Evolutionary conservation across 2,329 filamentous ascomycete genomes (phyloP).

Genomic region (Alternaria brassicae): DNA sequence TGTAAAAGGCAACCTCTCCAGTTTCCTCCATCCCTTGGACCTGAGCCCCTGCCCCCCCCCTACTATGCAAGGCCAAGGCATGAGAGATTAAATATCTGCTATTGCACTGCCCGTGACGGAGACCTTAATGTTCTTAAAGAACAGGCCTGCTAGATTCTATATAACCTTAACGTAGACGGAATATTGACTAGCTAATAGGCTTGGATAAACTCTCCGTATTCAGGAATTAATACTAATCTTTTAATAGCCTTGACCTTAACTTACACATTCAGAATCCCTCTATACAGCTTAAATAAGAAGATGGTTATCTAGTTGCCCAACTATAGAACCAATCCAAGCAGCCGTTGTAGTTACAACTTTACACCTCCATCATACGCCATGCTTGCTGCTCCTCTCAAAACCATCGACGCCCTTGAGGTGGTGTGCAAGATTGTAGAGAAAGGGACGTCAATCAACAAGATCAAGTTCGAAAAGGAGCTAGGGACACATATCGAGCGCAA

Average conservation of each 20-base stretch:
- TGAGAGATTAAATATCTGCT: constrained; percentile 13
- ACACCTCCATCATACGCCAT: too few relatives aligned
- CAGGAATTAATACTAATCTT: background rate
- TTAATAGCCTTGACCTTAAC: background rate
- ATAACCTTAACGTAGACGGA: background rate
- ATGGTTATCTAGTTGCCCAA: too few relatives aligned
- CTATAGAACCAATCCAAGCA: too few relatives aligned
- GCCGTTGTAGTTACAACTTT: too few relatives aligned
- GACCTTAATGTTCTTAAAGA: constrained; percentile 13
- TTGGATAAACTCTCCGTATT: background rate
- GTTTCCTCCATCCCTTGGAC: constrained; percentile 2
- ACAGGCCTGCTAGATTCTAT: constrained; percentile 6
- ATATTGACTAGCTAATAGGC: too few relatives aligned
- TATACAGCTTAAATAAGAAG: too few relatives aligned
- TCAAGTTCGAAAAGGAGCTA: too few relatives aligned
- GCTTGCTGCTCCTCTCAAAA: too few relatives aligned
- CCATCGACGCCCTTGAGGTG: too few relatives aligned
- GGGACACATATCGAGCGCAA: too few relatives aligned
- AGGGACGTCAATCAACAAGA: too few relatives aligned
- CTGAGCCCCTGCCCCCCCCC: background rate
- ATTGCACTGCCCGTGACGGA: constrained; percentile 11
- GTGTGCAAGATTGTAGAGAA: too few relatives aligned
- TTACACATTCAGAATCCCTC: background rate
- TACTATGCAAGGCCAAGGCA: constrained; percentile 4
- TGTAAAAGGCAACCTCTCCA: constrained; percentile 5